These are phyloP conservation scores for Polytrichum formosum DNA, from an alignment of 225 moss, liverwort and hornwort genomes.

Conservation along the genomic window DNA sequence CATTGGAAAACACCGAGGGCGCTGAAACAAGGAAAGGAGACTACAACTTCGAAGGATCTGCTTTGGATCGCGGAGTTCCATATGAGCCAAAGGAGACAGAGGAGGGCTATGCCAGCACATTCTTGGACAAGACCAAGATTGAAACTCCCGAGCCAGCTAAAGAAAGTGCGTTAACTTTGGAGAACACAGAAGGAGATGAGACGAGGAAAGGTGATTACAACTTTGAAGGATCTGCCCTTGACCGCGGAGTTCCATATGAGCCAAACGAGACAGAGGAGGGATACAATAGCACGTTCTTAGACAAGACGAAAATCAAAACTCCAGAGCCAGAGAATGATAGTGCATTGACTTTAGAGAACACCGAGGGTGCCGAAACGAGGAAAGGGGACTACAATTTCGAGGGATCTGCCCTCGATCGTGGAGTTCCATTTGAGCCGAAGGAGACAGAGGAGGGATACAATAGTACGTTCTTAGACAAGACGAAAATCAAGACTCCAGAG, in stretches of 20 bases:
- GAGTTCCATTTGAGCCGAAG: constrained; percentile 1
- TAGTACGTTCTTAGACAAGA: constrained; percentile 17
- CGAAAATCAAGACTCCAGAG: constrained; percentile 20
- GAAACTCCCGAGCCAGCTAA: background rate
- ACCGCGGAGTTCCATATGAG: constrained; percentile 10
- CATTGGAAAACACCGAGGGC: constrained; percentile 4
- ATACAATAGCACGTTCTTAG: constrained; percentile 20
- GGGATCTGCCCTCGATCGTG: constrained; percentile 30
- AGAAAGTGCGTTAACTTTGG: constrained; percentile 20
- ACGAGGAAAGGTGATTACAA: constrained; percentile 20
- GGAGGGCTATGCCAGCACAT: constrained; percentile 30
- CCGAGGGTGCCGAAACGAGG: constrained; percentile 7
- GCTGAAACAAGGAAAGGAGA: constrained; percentile 22
- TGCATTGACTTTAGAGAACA: constrained; percentile 22
- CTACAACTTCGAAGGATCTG: constrained; percentile 51
- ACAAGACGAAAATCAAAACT: constrained; percentile 26
- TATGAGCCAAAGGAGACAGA: constrained; percentile 22
- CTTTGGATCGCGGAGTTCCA: constrained; percentile 18
- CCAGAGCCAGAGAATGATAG: constrained; percentile 14
- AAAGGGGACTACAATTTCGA: constrained; percentile 13
- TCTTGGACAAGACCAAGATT: constrained; percentile 32
- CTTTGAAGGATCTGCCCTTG: constrained; percentile 32
- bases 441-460: background rate
- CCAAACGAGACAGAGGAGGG: background rate
- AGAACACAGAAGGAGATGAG: constrained; percentile 12